phyloP scores from a whole-genome alignment of 331 rosid genomes.

The Malus hybrid region DNA sequence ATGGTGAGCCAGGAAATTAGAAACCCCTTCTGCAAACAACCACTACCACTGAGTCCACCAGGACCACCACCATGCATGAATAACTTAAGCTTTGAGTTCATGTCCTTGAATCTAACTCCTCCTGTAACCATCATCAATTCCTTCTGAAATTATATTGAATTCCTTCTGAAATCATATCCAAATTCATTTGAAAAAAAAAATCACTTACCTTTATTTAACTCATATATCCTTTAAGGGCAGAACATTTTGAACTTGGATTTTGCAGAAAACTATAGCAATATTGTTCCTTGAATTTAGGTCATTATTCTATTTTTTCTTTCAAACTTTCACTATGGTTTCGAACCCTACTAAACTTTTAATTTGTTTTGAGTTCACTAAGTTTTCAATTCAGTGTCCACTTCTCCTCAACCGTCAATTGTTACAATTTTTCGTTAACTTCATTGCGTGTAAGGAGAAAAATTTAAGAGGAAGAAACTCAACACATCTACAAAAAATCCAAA shows the following conservation, averaged over 20 bases:
- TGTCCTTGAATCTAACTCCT: neutral
- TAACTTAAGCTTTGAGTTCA: neutral
- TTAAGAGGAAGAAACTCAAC: too few species aligned
- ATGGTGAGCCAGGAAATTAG: neutral
- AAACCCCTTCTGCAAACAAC: neutral
- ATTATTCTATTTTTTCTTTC: too few species aligned
- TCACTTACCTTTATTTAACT: neutral
- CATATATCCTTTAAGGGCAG: neutral
- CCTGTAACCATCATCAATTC: neutral
- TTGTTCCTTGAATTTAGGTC: too few species aligned
- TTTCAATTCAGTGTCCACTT: too few species aligned
- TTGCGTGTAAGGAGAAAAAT: too few species aligned
- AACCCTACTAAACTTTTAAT: too few species aligned
- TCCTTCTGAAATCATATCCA: neutral
- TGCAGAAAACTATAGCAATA: too few species aligned
- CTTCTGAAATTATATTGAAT: neutral
- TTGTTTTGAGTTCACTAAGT: too few species aligned
- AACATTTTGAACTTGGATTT: neutral
- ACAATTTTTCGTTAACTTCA: too few species aligned
- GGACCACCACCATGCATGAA: neutral
- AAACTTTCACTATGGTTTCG: too few species aligned
- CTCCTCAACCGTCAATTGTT: too few species aligned
- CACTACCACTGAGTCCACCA: neutral
- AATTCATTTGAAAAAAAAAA: neutral
- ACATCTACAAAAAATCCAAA: too few species aligned